Evolutionary conservation across 495 filamentous ascomycete species (phyloP), one percentile per base, ranked within the genome.

Genomic region (Penicillium pulvis): DNA sequence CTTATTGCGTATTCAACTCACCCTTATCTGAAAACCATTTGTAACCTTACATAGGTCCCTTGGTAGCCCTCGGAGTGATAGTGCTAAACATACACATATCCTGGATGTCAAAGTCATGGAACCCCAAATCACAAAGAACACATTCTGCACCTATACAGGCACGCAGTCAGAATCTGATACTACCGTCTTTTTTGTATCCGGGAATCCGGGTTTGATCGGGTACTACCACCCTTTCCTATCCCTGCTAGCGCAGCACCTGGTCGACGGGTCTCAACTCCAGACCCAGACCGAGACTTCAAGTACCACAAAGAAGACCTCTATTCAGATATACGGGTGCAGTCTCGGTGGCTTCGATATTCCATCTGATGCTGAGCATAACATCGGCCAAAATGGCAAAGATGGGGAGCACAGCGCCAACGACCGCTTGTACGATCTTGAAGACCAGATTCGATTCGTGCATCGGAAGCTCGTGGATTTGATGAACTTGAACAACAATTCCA

Each of bases 201-300:
- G 93, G 16, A 97, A 97, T 59, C 93, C 93, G 10, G 93, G 93
- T 0, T 75, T 96, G 35, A 86, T 96, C 46, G 75, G 74, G 31
- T 97, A 92, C 78, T 98, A 97, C 72, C 69, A 79, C 36, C 77
- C 82, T 1, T 97, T 95, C 71, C 78, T 91, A 23, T 85, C 72
- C 46, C 71, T 76, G 24, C 72, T 87, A 5, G 69, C 74, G 28
- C 48, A 61, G 12, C 56, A 71, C 36, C 59, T 72, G 20, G 44
- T 33, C 54, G 11, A 53, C 44, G 1, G 14, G 24, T 41, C 36
- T 23, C 23, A 44, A 33, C 14, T 8, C 7, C 28, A 20, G 6
- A 30, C 20, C 26, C 28, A 20, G 4, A 30, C 20, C 26, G 45
- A 52, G 6, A 16, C 44, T 10, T 11, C 31, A 42, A n/a, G n/a